Base-by-base conservation (phyloP, 345 rosid genomes). In the Balakata baccata region DNA sequence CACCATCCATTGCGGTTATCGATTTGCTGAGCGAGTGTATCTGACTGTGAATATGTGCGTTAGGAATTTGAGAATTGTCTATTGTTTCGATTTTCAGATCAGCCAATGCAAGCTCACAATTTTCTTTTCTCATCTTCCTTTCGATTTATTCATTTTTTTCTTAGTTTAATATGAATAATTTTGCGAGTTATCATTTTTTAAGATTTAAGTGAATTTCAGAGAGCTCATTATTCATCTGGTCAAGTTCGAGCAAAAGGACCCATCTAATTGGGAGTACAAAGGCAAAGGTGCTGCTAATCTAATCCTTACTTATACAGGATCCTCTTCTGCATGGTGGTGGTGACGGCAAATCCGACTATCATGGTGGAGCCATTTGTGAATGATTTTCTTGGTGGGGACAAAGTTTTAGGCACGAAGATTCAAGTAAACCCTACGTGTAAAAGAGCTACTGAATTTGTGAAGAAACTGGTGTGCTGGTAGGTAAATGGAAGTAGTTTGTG, bases 241-340 rank as follows among this genome's bases (percentile, higher is more conserved):
- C 75, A 62, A 78, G 81, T 70, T 92, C 68, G 89, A 83, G 71
- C 75, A 70, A 45, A 81, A 79, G 17, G 96, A 92, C 77, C 94
- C 91, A 3, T 87, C 81, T 3, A 92, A 89, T 83, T 95, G 99
- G 99, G 78, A 72, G 38, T 95, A 95, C 82, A 85, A 87, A 87
- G 98, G 98, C 11, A 98, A 95, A 86, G 99, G 99, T 46, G 98
- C 94, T 71, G 98, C 89, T n/a, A 92, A 95, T 86, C 81, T 92
- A 70, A 94, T 95, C 52, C 93, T 95, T 77, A 89, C 93, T 49
- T 91, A 91, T 82, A 66, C 87, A 41, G 99, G 96, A 80, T 87
- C 98, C 5, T 89, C 90, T 76, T 85, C 96, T 0, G 25, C 60
- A 50, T 85, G 77, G 98, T 92, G 76, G 96, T 94, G 75, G 98